Conservation (phyloP, 139 green algal genomes). For the Coelastrella sp. region DNA sequence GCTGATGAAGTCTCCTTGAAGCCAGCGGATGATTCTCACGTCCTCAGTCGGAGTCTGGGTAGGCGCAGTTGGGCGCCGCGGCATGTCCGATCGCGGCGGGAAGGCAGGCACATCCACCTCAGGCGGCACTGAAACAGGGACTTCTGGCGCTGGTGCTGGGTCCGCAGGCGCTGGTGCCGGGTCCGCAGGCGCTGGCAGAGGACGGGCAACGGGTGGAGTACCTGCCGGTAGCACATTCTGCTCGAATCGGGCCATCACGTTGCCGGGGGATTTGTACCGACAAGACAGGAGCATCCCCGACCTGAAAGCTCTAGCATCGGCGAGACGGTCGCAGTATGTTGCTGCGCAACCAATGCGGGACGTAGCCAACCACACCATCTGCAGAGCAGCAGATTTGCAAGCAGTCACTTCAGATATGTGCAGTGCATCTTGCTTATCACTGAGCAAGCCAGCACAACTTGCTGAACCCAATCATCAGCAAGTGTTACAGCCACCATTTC, state of each 20-base stretch:
- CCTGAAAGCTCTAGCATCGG: neutral
- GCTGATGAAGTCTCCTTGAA: neutral
- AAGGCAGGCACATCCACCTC: too few species aligned
- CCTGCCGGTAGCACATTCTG: neutral
- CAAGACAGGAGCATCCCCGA: neutral
- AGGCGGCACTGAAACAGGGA: too few species aligned
- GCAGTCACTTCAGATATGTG: neutral
- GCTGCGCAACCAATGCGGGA: neutral
- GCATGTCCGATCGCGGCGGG: too few species aligned
- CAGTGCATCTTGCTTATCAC: too few species aligned
- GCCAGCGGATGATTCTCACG: neutral
- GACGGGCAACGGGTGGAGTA: neutral
- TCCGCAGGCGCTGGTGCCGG: neutral
- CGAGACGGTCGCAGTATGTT: neutral
- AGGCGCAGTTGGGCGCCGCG: neutral
- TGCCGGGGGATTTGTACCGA: neutral
- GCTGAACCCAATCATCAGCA: too few species aligned
- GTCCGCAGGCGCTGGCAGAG: neutral
- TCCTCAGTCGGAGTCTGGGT: neutral
- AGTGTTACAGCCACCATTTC: too few species aligned
- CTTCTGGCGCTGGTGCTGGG: too few species aligned
- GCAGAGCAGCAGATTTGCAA: neutral
- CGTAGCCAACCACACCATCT: neutral
- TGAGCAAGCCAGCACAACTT: neutral
- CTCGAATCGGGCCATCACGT: neutral